These are phyloP conservation scores for Aspergillus spinulosporus DNA, from an alignment of 2,329 filamentous ascomycete genomes.

Conservation along the genomic window DNA sequence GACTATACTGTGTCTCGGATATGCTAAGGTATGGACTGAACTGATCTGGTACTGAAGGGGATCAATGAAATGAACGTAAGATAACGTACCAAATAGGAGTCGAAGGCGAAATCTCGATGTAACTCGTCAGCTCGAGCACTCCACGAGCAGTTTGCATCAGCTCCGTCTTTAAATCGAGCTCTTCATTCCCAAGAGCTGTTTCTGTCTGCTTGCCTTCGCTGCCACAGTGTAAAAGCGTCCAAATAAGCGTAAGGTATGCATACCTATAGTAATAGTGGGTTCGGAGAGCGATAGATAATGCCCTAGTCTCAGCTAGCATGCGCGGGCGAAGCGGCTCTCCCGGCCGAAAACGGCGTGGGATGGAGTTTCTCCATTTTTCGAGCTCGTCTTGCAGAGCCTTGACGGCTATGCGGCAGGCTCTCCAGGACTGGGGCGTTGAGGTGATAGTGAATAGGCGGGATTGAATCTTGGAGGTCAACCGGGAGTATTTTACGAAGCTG, in stretches of 20 bases:
- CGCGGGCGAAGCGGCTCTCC: slow-evolving; percentile 25
- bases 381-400: slow-evolving; percentile 28
- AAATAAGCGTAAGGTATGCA: slow-evolving; percentile 33
- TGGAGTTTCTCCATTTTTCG: slow-evolving; percentile 34
- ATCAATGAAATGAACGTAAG: not conserved
- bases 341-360: slow-evolving; percentile 36
- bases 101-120: slow-evolving; percentile 37
- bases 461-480: slow-evolving; percentile 38
- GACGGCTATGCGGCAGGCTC: slow-evolving; percentile 23
- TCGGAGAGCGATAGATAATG: slow-evolving; percentile 27
- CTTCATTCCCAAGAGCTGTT: not conserved
- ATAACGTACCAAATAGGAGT: slow-evolving; percentile 35
- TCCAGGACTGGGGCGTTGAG: slow-evolving; percentile 10
- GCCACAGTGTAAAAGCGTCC: slow-evolving; percentile 29
- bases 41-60: not conserved
- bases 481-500: slow-evolving; percentile 30
- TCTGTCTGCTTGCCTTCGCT: not conserved
- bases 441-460: slow-evolving; percentile 39
- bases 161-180: slow-evolving; percentile 20
- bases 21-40: too few species aligned
- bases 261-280: slow-evolving; percentile 37
- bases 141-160: slow-evolving; percentile 37
- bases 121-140: slow-evolving; percentile 37
- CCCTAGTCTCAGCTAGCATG: slow-evolving; percentile 7
- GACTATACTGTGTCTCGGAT: too few species aligned